Conservation (phyloP, 2,329 filamentous ascomycete genomes). For the Diaporthe vaccinii region DNA sequence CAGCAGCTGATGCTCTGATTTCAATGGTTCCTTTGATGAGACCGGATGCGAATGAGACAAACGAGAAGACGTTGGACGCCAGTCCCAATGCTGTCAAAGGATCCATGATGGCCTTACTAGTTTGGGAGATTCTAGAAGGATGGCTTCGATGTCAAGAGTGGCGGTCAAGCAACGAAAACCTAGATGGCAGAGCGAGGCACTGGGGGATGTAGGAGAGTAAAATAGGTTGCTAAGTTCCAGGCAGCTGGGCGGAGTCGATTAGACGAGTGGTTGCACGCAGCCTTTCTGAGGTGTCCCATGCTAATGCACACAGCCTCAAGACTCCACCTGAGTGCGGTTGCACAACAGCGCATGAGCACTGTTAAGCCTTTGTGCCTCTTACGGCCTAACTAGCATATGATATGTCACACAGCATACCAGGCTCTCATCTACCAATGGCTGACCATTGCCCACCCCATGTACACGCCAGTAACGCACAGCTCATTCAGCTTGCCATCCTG, state of each 20-base stretch:
- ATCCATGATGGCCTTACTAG: neutral
- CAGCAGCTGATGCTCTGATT: neutral
- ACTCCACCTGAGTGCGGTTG: too few relatives aligned
- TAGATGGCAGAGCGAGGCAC: neutral
- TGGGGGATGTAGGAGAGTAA: neutral
- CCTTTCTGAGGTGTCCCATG: neutral
- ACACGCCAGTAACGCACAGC: too few relatives aligned
- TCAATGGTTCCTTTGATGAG: neutral
- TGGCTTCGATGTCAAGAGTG: neutral
- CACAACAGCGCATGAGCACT: too few relatives aligned
- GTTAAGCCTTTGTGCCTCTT: neutral
- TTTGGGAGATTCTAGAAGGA: neutral
- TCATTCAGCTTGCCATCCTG: too few relatives aligned
- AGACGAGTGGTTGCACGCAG: neutral
- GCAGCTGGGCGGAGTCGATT: neutral
- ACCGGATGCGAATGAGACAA: neutral
- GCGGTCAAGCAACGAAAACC: accelerated
- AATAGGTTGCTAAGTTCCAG: neutral
- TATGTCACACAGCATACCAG: neutral
- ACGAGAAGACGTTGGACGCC: neutral
- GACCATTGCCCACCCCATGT: too few relatives aligned
- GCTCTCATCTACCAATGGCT: neutral
- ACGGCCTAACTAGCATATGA: neutral
- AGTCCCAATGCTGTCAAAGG: neutral
- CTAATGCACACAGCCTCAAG: neutral